phyloP scores from a whole-genome alignment of 2,329 filamentous ascomycete species.

The Trichoderma hamatum region DNA sequence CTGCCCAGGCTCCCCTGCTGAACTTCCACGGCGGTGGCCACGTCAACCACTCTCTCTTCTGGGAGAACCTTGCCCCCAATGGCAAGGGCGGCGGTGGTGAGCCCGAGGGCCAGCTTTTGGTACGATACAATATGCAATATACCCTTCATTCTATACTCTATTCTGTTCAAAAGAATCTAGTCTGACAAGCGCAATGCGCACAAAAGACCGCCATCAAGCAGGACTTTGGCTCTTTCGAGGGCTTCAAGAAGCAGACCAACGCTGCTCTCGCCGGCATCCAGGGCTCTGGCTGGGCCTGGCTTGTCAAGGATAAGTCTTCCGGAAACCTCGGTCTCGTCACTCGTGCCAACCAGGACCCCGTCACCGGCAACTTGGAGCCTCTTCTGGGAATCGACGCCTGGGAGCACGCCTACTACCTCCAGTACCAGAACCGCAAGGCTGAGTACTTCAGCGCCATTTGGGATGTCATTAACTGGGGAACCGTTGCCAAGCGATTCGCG shows the following conservation, averaged over 20 bases:
- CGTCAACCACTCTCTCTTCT: constrained; percentile 86
- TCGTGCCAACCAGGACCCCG: constrained; percentile 85
- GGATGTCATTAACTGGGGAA: constrained; percentile 96
- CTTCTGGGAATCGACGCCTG: constrained; percentile 90
- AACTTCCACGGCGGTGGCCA: constrained; percentile 86
- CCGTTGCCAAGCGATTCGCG: constrained; percentile 75
- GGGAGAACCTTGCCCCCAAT: constrained; percentile 76
- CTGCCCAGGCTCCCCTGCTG: constrained; percentile 57
- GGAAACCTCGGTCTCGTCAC: constrained; percentile 67
- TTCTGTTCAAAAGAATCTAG: neutral
- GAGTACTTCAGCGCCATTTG: constrained; percentile 94
- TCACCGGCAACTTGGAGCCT: constrained; percentile 79
- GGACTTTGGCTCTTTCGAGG: constrained; percentile 68
- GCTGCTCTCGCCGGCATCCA: constrained; percentile 73
- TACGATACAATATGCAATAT: constrained; percentile 30
- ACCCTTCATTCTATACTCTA: too few species aligned
- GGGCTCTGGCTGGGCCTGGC: constrained; percentile 89
- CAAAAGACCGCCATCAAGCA: constrained; percentile 59
- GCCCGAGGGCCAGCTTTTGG: constrained; percentile 63
- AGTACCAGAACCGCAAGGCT: constrained; percentile 96
- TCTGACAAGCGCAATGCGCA: neutral
- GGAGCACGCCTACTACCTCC: constrained; percentile 95
- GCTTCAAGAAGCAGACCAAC: constrained; percentile 69
- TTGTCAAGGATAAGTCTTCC: constrained; percentile 70
- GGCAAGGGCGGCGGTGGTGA: constrained; percentile 64